A percentile compares a stretch with the other conserved stretches of the same genome.
phyloP scores from a whole-genome alignment of 108 stramenopile species.

The Nitzschia inconspicua region DNA sequence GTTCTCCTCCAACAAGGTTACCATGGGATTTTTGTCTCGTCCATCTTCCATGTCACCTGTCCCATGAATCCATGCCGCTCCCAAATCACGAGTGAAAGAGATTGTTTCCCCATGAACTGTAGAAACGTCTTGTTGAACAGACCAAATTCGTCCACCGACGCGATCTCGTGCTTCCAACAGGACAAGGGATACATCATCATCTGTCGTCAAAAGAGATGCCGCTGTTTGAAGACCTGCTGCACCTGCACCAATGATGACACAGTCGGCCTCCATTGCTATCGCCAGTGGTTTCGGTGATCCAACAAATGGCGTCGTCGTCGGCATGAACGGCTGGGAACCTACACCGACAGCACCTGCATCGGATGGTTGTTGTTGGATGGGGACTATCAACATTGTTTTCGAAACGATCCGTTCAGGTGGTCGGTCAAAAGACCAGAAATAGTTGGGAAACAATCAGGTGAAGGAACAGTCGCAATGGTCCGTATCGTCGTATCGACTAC shows the following conservation, averaged over 20 bases:
- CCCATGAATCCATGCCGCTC: constrained; percentile 63
- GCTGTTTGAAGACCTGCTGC: constrained; percentile 46
- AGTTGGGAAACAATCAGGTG: too few species aligned
- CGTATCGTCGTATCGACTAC: too few species aligned
- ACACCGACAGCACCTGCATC: not conserved
- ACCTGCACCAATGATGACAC: constrained; percentile 53
- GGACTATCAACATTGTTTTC: not conserved
- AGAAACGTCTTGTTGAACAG: constrained; percentile 7
- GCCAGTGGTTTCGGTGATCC: not conserved
- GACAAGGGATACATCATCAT: not conserved
- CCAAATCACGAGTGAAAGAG: constrained; percentile 29
- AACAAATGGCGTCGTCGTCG: not conserved
- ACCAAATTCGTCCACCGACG: constrained; percentile 46
- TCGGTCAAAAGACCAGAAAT: too few species aligned
- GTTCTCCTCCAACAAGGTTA: constrained; percentile 24
- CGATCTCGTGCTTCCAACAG: constrained; percentile 56
- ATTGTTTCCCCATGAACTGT: not conserved
- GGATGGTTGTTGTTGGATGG: not conserved
- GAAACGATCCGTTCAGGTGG: too few species aligned
- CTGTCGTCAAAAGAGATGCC: constrained; percentile 5
- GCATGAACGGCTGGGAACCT: not conserved
- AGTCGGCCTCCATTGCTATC: constrained; percentile 12
- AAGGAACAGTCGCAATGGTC: too few species aligned
- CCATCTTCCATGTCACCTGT: constrained; percentile 15
- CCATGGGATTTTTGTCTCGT: constrained; percentile 38